Evolutionary conservation across 2,329 filamentous ascomycete genomes (phyloP), one percentile per base, ranked within the genome.

Genomic region (Colletotrichum tofieldiae): DNA sequence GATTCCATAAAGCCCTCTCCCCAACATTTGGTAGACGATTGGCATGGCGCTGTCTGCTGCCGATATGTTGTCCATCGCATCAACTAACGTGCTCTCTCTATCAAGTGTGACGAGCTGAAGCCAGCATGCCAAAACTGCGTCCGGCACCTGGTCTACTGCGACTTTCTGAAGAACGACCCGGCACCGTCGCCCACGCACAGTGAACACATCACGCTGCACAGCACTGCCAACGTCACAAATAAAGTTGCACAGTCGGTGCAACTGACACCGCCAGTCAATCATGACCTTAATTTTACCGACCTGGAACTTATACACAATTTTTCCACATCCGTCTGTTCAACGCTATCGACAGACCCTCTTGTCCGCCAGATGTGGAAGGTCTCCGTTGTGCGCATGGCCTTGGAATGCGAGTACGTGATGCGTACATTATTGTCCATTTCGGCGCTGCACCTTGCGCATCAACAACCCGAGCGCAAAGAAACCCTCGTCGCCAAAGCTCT

Each of bases 291-390:
- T 51, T 74, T 86, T 1, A 75, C 83, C 11, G 86, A 89, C 66
- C 79, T 89, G 18, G 86, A 89, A 73, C 82, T 90, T 1, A 80
- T 90, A 3, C 86, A 89, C 76, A 86, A 89, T 77, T 90, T 83
- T 73, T 84, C 82, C 37, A 86, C 83, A 0, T 84, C 83, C 8
- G 89, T 88, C 0, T 84, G 82, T 67, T 79, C 81, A 32, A 88
- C 87, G 0, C 78, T 89, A 3, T 83, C 83, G 5, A 79, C 78
- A 8, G 82, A 86, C 39, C 79, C 83, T 0, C 75, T 78, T 12
- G 74, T 87, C 2, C 83, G 84, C 49, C 80, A 82, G 43, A 81
- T 88, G 54, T 88, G 85, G 84, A 82, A 83, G 14, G 80, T 85
- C 16, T 84, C 83, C 63, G 83, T 85, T 2, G 84, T 87, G 12